Evolutionary conservation across 2,329 filamentous ascomycete genomes (phyloP).

Genomic region (Dothistroma pini): DNA sequence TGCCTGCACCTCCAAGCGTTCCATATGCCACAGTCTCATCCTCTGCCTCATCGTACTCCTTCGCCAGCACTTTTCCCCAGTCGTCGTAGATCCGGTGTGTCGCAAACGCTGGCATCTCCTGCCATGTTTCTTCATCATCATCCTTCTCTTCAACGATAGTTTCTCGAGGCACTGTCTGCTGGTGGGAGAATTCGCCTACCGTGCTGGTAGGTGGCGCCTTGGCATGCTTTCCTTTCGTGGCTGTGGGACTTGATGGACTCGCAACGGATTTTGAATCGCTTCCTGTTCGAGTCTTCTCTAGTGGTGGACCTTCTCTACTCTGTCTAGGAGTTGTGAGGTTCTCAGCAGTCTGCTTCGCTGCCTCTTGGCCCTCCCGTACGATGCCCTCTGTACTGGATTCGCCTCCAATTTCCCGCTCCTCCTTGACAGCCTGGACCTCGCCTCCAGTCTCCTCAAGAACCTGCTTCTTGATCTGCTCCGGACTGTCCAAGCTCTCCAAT

Average conservation of each 20-base stretch:
- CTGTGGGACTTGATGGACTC: conserved; percentile 12
- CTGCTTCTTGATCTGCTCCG: conserved; percentile 21
- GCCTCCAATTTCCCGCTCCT: conserved; percentile 5
- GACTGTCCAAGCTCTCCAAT: conserved; percentile 26
- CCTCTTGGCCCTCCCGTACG: background rate
- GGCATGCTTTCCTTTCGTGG: conserved; percentile 12
- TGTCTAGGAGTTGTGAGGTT: conserved; percentile 7
- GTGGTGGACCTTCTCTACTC: conserved; percentile 7
- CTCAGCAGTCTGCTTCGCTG: conserved; percentile 5
- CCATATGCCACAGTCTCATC: conserved; percentile 69
- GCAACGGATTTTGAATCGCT: conserved; percentile 4
- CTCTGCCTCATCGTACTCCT: conserved; percentile 66
- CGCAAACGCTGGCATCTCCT: conserved; percentile 90
- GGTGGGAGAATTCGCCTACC: conserved; percentile 87
- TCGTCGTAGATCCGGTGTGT: conserved; percentile 96
- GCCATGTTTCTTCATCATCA: conserved; percentile 72
- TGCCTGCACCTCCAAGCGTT: conserved; percentile 81
- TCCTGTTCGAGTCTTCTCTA: conserved; percentile 4
- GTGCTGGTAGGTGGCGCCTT: conserved; percentile 22
- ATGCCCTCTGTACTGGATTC: background rate
- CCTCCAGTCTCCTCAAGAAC: conserved; percentile 23
- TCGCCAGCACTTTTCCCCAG: conserved; percentile 79
- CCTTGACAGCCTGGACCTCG: conserved; percentile 11
- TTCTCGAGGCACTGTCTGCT: conserved; percentile 60
- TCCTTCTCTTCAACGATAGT: conserved; percentile 43